Percentiles rank a stretch among this genome's conserved stretches.
phyloP scores from a whole-genome alignment of 2,329 filamentous ascomycete species.

The Tothia fuscella region DNA sequence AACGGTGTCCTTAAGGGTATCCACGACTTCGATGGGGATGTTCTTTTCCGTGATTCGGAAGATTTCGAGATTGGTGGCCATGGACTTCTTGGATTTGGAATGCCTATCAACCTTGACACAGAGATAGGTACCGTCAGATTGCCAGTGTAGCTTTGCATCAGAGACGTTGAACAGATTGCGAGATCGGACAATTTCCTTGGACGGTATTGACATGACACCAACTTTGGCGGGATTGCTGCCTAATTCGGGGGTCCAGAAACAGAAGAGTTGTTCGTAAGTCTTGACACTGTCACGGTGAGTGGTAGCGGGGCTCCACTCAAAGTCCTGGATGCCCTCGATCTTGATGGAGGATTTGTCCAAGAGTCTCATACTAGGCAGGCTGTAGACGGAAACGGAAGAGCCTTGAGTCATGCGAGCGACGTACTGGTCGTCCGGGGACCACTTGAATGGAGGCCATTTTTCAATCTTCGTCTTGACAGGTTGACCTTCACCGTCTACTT shows the following conservation, averaged over 20 bases:
- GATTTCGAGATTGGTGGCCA: constrained; percentile 94
- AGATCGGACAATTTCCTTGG: constrained; percentile 85
- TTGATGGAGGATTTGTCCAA: constrained; percentile 88
- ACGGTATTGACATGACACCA: constrained; percentile 88
- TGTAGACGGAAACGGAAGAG: constrained; percentile 82
- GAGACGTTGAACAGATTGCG: constrained; percentile 97
- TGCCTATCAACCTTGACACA: constrained; percentile 98
- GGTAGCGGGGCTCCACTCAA: constrained; percentile 88
- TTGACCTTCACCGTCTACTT: constrained; percentile 48
- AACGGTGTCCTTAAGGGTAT: constrained; percentile 94
- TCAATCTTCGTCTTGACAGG: constrained; percentile 78
- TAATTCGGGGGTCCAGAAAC: constrained; percentile 97
- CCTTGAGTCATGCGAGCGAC: constrained; percentile 83
- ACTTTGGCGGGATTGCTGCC: constrained; percentile 97
- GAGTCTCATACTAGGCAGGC: constrained; percentile 77
- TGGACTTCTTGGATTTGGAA: constrained; percentile 97
- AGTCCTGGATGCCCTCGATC: constrained; percentile 92
- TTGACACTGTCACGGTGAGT: constrained; percentile 76
- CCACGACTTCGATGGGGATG: constrained; percentile 93
- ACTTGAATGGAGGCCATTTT: constrained; percentile 99
- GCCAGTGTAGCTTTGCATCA: constrained; percentile 97
- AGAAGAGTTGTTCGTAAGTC: constrained; percentile 88
- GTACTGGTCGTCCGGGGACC: constrained; percentile 95
- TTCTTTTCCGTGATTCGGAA: constrained; percentile 97
- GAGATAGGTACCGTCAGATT: constrained; percentile 84